Conservation (phyloP, 768 basidiomycete species). For the Termitomyces sp. region DNA sequence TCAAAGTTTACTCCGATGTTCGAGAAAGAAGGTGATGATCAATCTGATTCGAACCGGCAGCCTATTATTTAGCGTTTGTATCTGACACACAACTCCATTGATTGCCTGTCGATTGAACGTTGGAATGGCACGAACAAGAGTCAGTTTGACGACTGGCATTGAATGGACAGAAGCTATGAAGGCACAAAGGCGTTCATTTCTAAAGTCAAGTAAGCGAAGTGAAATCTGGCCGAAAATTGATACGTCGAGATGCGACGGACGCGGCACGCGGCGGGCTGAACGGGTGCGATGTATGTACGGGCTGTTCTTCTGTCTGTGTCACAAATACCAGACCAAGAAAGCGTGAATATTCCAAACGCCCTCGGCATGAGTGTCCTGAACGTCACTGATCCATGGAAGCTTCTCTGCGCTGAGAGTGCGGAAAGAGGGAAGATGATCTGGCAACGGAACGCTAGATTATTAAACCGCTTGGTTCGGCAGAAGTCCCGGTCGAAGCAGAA, state of each 20-base stretch:
- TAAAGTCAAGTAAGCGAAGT: not conserved
- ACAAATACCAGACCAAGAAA: not conserved
- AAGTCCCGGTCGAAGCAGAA: not conserved
- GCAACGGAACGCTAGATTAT: not conserved
- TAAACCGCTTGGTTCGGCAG: not conserved
- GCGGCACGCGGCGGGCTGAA: not conserved
- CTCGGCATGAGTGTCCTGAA: not conserved
- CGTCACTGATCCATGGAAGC: not conserved
- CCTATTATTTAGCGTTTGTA: not conserved
- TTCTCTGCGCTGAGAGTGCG: not conserved
- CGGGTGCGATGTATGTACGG: not conserved
- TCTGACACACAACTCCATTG: not conserved
- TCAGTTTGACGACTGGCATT: not conserved
- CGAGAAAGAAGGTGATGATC: slow-evolving; percentile 1
- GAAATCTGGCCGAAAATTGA: not conserved
- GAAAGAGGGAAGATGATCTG: not conserved
- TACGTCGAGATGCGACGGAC: not conserved
- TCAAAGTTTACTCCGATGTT: slow-evolving; percentile 4
- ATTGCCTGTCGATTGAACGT: not conserved
- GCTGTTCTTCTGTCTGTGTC: not conserved
- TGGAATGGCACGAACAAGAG: not conserved
- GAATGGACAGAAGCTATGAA: not conserved
- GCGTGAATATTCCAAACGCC: not conserved
- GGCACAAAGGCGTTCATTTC: not conserved
- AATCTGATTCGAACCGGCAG: not conserved